Evolutionary conservation across 2,329 filamentous ascomycete species (phyloP).

Genomic region (Colletotrichum camelliae): DNA sequence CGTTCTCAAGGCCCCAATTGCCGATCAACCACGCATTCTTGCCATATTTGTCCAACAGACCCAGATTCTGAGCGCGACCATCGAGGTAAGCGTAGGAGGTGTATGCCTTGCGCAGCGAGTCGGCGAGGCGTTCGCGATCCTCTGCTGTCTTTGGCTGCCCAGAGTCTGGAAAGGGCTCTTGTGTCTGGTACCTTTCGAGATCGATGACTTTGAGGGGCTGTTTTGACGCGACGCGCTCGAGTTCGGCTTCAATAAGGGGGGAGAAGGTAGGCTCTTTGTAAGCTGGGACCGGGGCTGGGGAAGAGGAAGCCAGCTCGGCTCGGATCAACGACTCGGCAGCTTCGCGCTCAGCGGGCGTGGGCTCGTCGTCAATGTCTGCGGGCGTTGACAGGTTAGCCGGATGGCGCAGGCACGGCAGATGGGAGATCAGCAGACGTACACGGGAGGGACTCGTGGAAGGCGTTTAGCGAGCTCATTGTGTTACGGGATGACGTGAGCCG

Average conservation of each 20-base stretch:
- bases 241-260: slow-evolving; percentile 69
- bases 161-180: slow-evolving; percentile 48
- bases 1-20: slow-evolving; percentile 80
- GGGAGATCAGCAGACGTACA: slow-evolving; percentile 57
- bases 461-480: slow-evolving; percentile 33
- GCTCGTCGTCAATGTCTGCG: slow-evolving; percentile 81
- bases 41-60: slow-evolving; percentile 79
- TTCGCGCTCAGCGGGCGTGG: slow-evolving; percentile 65
- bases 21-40: slow-evolving; percentile 91
- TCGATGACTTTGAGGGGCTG: slow-evolving; percentile 72
- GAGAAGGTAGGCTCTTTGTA: slow-evolving; percentile 63
- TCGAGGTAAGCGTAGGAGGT: slow-evolving; percentile 57
- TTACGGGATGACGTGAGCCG: neutral
- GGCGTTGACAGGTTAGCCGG: slow-evolving; percentile 21
- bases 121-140: slow-evolving; percentile 65
- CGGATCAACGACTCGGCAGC: slow-evolving; percentile 74
- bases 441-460: slow-evolving; percentile 78
- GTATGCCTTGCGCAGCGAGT: slow-evolving; percentile 64
- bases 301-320: slow-evolving; percentile 63
- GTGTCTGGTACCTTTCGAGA: slow-evolving; percentile 81
- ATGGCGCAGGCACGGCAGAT: neutral
- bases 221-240: slow-evolving; percentile 64
- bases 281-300: slow-evolving; percentile 55
- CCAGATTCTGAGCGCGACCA: slow-evolving; percentile 61
- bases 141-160: slow-evolving; percentile 24